phyloP scores from a whole-genome alignment of 108 stramenopile genomes.

The Nitzschia inconspicua region DNA sequence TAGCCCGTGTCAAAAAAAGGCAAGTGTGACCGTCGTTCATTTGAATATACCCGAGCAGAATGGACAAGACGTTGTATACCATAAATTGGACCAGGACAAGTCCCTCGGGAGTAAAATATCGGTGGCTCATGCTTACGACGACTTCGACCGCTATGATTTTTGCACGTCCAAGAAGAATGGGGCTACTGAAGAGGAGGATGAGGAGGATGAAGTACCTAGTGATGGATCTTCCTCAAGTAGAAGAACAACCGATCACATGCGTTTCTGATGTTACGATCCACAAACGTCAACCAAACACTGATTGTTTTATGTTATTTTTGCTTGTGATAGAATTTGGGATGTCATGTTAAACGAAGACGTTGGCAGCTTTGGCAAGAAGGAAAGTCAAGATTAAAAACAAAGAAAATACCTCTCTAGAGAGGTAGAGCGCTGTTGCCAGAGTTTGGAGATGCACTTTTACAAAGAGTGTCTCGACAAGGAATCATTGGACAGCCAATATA shows the following conservation, averaged over 20 bases:
- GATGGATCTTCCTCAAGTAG: conserved; percentile 41
- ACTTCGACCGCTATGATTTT: conserved; percentile 94
- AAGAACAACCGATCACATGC: conserved; percentile 79
- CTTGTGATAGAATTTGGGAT: conserved; percentile 90
- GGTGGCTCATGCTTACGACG: conserved; percentile 87
- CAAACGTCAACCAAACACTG: conserved; percentile 40
- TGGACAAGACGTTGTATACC: conserved; percentile 25
- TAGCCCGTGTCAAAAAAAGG: conserved; percentile 70
- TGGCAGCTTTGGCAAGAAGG: conserved; percentile 56
- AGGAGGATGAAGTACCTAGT: too few relatives aligned
- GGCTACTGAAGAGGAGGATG: conserved; percentile 23
- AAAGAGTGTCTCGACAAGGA: conserved; percentile 61
- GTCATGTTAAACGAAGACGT: conserved; percentile 79
- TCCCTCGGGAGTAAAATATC: conserved; percentile 53
- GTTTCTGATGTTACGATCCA: conserved; percentile 74
- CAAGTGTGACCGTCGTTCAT: conserved; percentile 58
- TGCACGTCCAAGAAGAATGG: too few relatives aligned
- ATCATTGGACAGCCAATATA: conserved; percentile 86
- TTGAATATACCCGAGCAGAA: conserved; percentile 35
- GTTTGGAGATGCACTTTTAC: too few relatives aligned
- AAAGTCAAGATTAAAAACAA: conserved; percentile 21
- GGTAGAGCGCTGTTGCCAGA: conserved; percentile 69
- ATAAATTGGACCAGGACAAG: conserved; percentile 30
- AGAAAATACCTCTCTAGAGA: conserved; percentile 34
- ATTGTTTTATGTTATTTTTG: conserved; percentile 79